Conservation (phyloP, 1,284 basidiomycete species). For the Tilletia caries region DNA sequence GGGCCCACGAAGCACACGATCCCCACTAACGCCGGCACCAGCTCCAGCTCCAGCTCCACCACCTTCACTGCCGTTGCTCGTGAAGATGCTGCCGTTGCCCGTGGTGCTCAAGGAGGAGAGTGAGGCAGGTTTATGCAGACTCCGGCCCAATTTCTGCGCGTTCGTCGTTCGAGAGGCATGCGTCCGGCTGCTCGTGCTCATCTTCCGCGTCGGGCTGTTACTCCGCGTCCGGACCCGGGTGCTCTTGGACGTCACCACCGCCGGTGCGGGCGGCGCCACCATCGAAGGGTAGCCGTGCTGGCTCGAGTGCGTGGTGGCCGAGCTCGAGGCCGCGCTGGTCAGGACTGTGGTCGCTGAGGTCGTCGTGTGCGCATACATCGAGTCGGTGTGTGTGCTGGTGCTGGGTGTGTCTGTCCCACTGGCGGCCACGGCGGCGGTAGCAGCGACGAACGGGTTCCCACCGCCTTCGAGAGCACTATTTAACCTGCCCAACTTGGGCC, state of each 20-base stretch:
- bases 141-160: neutral
- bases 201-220: neutral
- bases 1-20: no score
- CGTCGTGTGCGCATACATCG: neutral
- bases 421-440: neutral
- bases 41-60: no score
- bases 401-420: neutral
- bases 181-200: neutral
- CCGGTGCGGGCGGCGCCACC: no score
- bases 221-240: neutral
- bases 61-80: neutral
- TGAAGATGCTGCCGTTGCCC: conserved; percentile 10
- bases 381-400: neutral
- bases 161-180: neutral
- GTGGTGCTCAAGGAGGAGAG: neutral
- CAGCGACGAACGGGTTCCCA: neutral
- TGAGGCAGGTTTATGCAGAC: neutral
- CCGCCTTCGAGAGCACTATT: neutral
- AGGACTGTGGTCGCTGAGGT: neutral
- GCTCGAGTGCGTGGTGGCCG: neutral
- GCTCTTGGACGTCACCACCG: neutral
- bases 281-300: no score
- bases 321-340: neutral
- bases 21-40: conserved; percentile 13
- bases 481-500: neutral